These are phyloP conservation scores for Rhododendron mucronatum DNA, from an alignment of 148 eudicot genomes.

Conservation along the genomic window DNA sequence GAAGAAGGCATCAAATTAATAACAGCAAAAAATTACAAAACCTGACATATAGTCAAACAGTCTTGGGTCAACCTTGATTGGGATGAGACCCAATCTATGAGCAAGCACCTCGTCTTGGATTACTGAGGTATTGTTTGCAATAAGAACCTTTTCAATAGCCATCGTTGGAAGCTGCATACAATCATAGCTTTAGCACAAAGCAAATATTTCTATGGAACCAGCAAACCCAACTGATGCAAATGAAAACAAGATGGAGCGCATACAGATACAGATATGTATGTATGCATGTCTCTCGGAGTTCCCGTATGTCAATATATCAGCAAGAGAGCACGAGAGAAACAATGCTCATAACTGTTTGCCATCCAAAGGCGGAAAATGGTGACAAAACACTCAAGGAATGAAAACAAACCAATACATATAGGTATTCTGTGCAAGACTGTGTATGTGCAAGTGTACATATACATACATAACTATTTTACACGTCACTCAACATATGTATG, in stretches of 20 bases:
- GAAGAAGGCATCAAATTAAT: neutral
- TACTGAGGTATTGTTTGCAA: slow-evolving; percentile 80
- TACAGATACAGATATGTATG: neutral
- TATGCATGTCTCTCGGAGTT: neutral
- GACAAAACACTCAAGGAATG: neutral
- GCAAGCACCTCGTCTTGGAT: slow-evolving; percentile 94
- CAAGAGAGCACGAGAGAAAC: neutral
- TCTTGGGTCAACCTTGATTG: slow-evolving; percentile 87
- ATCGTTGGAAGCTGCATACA: slow-evolving; percentile 78
- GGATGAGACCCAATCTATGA: slow-evolving; percentile 92
- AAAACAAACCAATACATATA: neutral
- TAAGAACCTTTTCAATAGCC: slow-evolving; percentile 93
- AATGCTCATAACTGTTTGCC: neutral
- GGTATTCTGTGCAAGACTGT: neutral
- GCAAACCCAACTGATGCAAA: neutral
- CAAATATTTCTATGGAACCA: neutral
- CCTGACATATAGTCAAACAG: slow-evolving; percentile 85
- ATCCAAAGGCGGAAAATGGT: neutral
- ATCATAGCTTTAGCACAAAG: neutral
- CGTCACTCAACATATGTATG: neutral
- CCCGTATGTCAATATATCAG: neutral
- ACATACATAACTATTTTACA: neutral
- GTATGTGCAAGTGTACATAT: neutral
- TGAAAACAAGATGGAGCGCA: no score
- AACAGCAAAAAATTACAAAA: slow-evolving; percentile 9